Conservation (phyloP, 495 filamentous ascomycete species). For the Aspergillus asperescens region DNA sequence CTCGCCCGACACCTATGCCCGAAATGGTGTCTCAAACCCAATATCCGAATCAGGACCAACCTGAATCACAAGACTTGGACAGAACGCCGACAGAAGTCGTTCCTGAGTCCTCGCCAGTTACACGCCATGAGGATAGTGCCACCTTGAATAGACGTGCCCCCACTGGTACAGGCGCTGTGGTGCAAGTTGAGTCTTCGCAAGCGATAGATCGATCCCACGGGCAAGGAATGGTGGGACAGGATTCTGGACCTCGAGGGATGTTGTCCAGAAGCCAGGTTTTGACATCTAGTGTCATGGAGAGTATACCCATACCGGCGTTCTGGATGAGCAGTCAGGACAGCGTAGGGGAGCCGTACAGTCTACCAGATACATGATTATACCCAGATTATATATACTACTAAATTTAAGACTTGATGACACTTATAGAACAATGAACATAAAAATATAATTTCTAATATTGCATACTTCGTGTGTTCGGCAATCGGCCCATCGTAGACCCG, state of each 20-base stretch:
- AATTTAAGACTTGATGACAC: background rate
- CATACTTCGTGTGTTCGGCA: background rate
- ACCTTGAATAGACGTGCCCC: conserved; percentile 14
- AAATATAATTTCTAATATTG: background rate
- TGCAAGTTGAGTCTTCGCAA: conserved; percentile 46
- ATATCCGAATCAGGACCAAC: conserved; percentile 21
- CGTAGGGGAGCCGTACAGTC: conserved; percentile 40
- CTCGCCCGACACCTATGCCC: background rate
- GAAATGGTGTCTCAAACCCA: conserved; percentile 19
- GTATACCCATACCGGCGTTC: conserved; percentile 38
- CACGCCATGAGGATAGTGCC: conserved; percentile 13
- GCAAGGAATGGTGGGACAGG: conserved; percentile 2
- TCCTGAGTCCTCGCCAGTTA: conserved; percentile 39
- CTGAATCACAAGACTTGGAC: conserved; percentile 14
- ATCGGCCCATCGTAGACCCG: conserved; percentile 25
- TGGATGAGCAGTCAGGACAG: conserved; percentile 43
- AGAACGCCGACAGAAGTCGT: conserved; percentile 32
- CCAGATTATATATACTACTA: conserved; percentile 14
- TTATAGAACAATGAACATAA: background rate
- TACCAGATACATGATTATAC: conserved; percentile 20
- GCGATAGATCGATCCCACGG: conserved; percentile 29
- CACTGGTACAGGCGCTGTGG: conserved; percentile 24
- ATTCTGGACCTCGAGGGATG: conserved; percentile 19
- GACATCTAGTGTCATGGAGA: conserved; percentile 46
- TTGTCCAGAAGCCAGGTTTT: conserved; percentile 38